Evolutionary conservation across 2,329 filamentous ascomycete species (phyloP).

Genomic region (Grosmannia serpens): DNA sequence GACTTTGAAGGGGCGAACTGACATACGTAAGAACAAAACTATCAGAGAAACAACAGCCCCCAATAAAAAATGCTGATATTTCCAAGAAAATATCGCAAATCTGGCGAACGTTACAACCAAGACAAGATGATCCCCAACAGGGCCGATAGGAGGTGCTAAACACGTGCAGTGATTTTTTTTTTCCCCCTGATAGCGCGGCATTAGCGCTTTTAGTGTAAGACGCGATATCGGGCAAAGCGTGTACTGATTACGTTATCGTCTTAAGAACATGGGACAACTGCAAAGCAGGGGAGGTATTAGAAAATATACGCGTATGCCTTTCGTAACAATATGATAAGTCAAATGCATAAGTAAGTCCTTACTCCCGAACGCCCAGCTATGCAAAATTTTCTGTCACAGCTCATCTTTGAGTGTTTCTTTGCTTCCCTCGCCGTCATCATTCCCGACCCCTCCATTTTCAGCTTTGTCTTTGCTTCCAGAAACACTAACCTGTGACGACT

Average conservation of each 20-base stretch:
- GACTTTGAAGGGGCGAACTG: neutral
- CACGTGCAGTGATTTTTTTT: neutral
- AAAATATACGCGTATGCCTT: neutral
- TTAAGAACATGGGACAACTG: neutral
- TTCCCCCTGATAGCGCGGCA: neutral
- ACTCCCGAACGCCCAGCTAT: neutral
- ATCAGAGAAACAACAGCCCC: neutral
- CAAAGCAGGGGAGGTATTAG: neutral
- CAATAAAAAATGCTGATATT: neutral
- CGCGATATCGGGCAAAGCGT: neutral
- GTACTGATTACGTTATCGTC: neutral
- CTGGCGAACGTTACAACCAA: neutral
- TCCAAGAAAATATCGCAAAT: neutral
- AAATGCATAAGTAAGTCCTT: neutral
- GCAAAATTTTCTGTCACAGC: slow-evolving; percentile 29
- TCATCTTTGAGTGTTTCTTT: slow-evolving; percentile 37
- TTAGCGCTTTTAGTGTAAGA: neutral
- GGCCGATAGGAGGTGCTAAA: neutral
- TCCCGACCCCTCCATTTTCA: slow-evolving; percentile 6
- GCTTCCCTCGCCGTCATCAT: slow-evolving; percentile 25
- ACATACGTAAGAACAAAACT: neutral
- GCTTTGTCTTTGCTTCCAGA: neutral
- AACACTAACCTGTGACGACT: neutral
- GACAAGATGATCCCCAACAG: neutral
- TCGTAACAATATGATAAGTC: neutral